These are phyloP conservation scores for Termitomyces sp. DNA, from an alignment of 768 basidiomycete species.

Conservation along the genomic window DNA sequence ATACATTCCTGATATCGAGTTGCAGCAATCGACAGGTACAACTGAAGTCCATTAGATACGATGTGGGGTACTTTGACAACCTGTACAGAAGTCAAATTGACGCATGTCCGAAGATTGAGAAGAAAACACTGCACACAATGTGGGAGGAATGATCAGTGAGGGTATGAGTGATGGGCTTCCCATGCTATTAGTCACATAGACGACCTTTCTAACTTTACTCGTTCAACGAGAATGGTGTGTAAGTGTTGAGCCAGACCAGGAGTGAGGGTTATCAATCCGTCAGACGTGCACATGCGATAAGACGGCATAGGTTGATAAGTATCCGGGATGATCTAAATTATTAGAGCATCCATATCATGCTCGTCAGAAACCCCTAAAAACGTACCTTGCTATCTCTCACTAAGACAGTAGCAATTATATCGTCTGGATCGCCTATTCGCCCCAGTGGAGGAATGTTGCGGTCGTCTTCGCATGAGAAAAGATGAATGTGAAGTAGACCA, in stretches of 20 bases:
- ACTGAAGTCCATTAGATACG: neutral
- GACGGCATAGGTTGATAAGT: conserved; percentile 85
- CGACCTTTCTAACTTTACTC: conserved; percentile 25
- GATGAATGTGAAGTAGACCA: neutral
- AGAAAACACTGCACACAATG: neutral
- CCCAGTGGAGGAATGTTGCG: conserved; percentile 74
- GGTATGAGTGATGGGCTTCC: neutral
- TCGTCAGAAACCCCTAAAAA: neutral
- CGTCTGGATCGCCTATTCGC: conserved; percentile 79
- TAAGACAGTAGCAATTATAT: conserved; percentile 74
- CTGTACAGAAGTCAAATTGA: neutral
- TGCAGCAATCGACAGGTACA: neutral
- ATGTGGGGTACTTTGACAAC: too few species aligned
- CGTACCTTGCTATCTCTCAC: conserved; percentile 66
- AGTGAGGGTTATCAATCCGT: conserved; percentile 68
- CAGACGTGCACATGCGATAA: conserved; percentile 74
- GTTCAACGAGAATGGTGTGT: conserved; percentile 30
- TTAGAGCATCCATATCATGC: neutral
- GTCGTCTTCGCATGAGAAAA: conserved; percentile 42
- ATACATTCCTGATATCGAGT: too few species aligned
- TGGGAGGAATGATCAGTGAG: neutral
- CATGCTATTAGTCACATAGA: conserved; percentile 4
- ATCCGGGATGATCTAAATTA: conserved; percentile 54
- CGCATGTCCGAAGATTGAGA: neutral
- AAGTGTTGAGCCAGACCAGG: conserved; percentile 58